phyloP scores from a whole-genome alignment of 2,329 filamentous ascomycete species.

The Sporothrix euskadiensis region DNA sequence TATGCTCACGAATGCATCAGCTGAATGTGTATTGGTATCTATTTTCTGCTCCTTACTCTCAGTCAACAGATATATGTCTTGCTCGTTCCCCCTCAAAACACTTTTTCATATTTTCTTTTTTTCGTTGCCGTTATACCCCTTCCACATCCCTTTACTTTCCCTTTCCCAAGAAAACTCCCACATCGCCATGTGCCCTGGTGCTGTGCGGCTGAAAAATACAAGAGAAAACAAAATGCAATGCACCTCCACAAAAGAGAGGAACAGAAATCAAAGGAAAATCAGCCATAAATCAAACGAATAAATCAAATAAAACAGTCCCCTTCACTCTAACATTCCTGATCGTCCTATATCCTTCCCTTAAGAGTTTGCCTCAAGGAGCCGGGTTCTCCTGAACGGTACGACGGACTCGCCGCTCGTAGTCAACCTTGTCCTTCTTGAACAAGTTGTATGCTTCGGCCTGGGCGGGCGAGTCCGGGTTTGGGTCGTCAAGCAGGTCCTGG shows the following conservation, averaged over 20 bases:
- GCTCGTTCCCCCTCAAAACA: neutral
- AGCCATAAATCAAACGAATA: neutral
- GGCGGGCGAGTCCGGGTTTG: conserved; percentile 93
- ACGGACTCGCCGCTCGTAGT: conserved; percentile 86
- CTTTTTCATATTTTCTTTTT: neutral
- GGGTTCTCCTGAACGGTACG: conserved; percentile 89
- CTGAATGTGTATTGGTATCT: conserved; percentile 22
- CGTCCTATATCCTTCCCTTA: no score
- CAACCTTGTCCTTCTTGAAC: conserved; percentile 82
- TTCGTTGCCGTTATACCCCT: neutral
- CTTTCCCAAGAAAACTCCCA: conserved; percentile 21
- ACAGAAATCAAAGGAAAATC: neutral
- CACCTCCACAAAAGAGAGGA: conserved; percentile 6
- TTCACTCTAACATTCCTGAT: neutral
- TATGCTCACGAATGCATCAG: neutral
- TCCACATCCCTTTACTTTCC: neutral
- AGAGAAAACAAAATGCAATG: neutral
- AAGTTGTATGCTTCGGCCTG: conserved; percentile 97
- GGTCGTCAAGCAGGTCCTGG: conserved; percentile 92
- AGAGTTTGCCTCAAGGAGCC: conserved; percentile 54
- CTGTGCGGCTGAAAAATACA: conserved; percentile 5
- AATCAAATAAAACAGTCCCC: neutral
- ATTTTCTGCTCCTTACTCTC: neutral
- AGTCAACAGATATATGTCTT: neutral
- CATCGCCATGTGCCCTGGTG: conserved; percentile 23